These are phyloP conservation scores for Pouteria campechiana DNA, from an alignment of 179 eudicot genomes.

Conservation along the genomic window DNA sequence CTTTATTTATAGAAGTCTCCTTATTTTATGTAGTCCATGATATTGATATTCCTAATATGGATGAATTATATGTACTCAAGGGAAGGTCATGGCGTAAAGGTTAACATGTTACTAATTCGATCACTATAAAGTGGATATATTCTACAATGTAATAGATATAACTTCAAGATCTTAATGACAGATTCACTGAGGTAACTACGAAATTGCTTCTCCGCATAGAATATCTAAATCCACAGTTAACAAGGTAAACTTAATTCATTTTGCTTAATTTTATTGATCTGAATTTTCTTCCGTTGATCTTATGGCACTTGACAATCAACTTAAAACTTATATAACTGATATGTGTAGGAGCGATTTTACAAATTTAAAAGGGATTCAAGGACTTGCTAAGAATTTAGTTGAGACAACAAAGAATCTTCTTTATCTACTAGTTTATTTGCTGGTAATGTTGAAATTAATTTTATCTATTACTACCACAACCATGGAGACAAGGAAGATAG, in stretches of 20 bases:
- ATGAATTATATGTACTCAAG: background rate
- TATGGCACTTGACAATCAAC: background rate
- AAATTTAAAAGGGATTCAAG: background rate
- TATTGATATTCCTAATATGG: slow-evolving; percentile 5
- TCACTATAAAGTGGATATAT: slow-evolving; percentile 6
- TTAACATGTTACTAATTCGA: slow-evolving; percentile 1
- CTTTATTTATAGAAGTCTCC: background rate
- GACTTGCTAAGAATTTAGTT: slow-evolving; percentile 6
- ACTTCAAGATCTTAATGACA: slow-evolving; percentile 6
- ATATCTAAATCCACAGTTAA: slow-evolving; percentile 9
- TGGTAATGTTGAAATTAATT: slow-evolving; percentile 5
- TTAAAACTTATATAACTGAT: slow-evolving; percentile 6
- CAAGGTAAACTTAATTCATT: background rate
- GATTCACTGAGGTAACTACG: slow-evolving; percentile 9
- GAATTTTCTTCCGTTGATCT: slow-evolving; percentile 2
- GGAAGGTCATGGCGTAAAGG: background rate
- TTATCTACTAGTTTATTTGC: slow-evolving; percentile 3
- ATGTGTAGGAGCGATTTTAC: background rate
- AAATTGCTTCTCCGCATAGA: slow-evolving; percentile 11
- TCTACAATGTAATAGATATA: slow-evolving; percentile 1
- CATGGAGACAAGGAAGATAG: slow-evolving; percentile 2
- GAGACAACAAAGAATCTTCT: slow-evolving; percentile 1
- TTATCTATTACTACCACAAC: slow-evolving; percentile 1
- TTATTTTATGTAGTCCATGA: slow-evolving; percentile 3
- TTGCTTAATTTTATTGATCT: slow-evolving; percentile 5